Percentiles rank a stretch among this genome's conserved stretches.
phyloP scores from a whole-genome alignment of 2,329 filamentous ascomycete genomes.

The Colletotrichum tanaceti region DNA sequence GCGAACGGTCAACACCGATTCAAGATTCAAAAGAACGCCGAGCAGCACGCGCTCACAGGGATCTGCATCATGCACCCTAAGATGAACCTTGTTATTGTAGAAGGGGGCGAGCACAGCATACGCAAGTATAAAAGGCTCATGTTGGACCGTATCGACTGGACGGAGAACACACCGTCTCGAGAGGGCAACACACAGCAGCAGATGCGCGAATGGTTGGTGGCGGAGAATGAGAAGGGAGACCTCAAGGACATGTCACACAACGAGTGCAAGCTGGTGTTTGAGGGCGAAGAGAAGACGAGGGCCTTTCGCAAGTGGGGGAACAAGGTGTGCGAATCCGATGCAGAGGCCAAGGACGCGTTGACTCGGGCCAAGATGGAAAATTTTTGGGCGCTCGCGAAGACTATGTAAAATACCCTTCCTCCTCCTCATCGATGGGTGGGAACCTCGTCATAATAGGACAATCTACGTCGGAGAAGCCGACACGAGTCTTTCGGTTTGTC shows the following conservation, averaged over 20 bases:
- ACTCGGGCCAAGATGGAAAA: slow-evolving; percentile 89
- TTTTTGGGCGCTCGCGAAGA: slow-evolving; percentile 93
- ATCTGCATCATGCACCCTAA: slow-evolving; percentile 92
- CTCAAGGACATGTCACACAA: slow-evolving; percentile 86
- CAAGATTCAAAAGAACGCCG: slow-evolving; percentile 91
- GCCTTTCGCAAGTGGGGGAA: slow-evolving; percentile 89
- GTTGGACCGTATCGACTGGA: slow-evolving; percentile 94
- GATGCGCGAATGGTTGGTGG: slow-evolving; percentile 79
- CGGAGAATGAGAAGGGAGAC: slow-evolving; percentile 80
- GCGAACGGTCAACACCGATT: slow-evolving; percentile 93
- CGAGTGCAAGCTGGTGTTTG: slow-evolving; percentile 86
- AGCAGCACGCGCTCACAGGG: slow-evolving; percentile 87
- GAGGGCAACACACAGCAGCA: slow-evolving; percentile 70
- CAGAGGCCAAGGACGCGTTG: slow-evolving; percentile 84
- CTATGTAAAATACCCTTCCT: slow-evolving; percentile 40
- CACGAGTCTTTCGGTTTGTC: too few relatives aligned
- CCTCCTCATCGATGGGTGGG: too few relatives aligned
- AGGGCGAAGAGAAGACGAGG: slow-evolving; percentile 85
- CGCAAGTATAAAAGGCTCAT: slow-evolving; percentile 91
- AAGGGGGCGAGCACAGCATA: slow-evolving; percentile 87
- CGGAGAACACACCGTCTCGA: slow-evolving; percentile 81
- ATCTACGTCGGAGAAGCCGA: too few relatives aligned
- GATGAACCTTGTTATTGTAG: slow-evolving; percentile 89
- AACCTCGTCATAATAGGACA: background rate
- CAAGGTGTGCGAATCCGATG: slow-evolving; percentile 92